phyloP scores from a whole-genome alignment of 768 basidiomycete genomes.

The Sutorius australiensis region DNA sequence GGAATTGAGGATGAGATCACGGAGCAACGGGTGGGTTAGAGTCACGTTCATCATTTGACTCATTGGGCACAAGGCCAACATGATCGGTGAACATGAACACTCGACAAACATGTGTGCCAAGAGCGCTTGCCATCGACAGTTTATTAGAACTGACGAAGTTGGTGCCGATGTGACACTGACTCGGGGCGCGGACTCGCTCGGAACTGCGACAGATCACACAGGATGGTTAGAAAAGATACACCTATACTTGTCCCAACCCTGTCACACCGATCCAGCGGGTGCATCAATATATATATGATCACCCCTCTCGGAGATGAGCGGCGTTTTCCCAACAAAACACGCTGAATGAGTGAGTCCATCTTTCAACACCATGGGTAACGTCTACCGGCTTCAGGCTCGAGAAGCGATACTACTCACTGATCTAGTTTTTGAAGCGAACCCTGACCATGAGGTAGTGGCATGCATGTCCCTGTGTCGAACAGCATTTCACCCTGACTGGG shows the following conservation, averaged over 20 bases:
- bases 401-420: conserved; percentile 3
- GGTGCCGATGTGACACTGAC: too few relatives aligned
- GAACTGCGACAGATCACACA: too few relatives aligned
- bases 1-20: too few relatives aligned
- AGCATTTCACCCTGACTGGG: not conserved
- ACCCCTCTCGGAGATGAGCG: not conserved
- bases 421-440: not conserved
- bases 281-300: conserved; percentile 9
- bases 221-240: too few relatives aligned
- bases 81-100: too few relatives aligned
- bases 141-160: too few relatives aligned
- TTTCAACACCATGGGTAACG: conserved; percentile 3
- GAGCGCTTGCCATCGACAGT: too few relatives aligned
- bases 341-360: conserved; percentile 12
- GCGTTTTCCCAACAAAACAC: conserved; percentile 4
- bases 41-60: too few relatives aligned
- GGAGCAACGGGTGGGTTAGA: too few relatives aligned
- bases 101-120: too few relatives aligned
- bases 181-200: too few relatives aligned
- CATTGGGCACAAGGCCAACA: too few relatives aligned
- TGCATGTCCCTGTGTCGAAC: conserved; percentile 1
- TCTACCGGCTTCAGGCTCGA: not conserved
- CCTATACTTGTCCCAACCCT: not conserved
- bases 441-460: conserved; percentile 18
- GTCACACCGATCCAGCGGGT: not conserved